These are phyloP conservation scores for Rhododendron ferrugineum DNA, from an alignment of 148 eudicot species.

Conservation along the genomic window DNA sequence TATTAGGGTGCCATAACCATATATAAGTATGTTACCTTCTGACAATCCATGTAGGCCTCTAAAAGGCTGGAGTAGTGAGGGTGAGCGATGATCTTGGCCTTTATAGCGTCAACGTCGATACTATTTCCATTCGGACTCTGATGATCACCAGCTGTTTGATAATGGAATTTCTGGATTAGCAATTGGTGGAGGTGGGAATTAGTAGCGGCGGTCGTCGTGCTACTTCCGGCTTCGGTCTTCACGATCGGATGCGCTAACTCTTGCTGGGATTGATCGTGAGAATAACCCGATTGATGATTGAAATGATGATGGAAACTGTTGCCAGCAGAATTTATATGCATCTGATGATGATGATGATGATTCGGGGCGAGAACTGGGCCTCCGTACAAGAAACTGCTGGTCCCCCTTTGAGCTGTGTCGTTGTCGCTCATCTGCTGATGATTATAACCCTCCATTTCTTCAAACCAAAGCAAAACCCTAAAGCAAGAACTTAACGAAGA, in stretches of 20 bases:
- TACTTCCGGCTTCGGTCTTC: slow-evolving; percentile 37
- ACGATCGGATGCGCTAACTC: slow-evolving; percentile 11
- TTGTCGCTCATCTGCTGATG: slow-evolving; percentile 25
- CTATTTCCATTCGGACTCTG: not conserved
- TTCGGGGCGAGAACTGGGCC: slow-evolving; percentile 23
- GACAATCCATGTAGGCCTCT: slow-evolving; percentile 90
- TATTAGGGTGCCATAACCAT: too few relatives aligned
- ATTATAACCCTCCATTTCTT: slow-evolving; percentile 37
- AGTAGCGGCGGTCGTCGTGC: not conserved
- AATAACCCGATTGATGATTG: slow-evolving; percentile 20
- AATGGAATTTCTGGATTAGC: slow-evolving; percentile 14
- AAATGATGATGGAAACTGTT: slow-evolving; percentile 14
- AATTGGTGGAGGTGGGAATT: slow-evolving; percentile 10
- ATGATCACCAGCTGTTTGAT: slow-evolving; percentile 11
- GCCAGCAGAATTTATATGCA: slow-evolving; percentile 9
- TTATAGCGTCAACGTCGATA: slow-evolving; percentile 47
- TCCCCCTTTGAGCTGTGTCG: slow-evolving; percentile 16
- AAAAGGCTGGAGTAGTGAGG: slow-evolving; percentile 85
- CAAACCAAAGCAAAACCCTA: not conserved
- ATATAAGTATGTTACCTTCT: slow-evolving; percentile 40
- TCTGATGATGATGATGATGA: slow-evolving; percentile 16
- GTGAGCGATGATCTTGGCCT: slow-evolving; percentile 87
- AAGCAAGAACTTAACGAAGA: not conserved
- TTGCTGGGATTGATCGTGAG: slow-evolving; percentile 12
- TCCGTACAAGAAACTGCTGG: slow-evolving; percentile 25